Percentiles rank a stretch among this genome's conserved stretches.
Conservation (phyloP, 2,329 filamentous ascomycete genomes). For the Pseudogymnoascus sp. region DNA sequence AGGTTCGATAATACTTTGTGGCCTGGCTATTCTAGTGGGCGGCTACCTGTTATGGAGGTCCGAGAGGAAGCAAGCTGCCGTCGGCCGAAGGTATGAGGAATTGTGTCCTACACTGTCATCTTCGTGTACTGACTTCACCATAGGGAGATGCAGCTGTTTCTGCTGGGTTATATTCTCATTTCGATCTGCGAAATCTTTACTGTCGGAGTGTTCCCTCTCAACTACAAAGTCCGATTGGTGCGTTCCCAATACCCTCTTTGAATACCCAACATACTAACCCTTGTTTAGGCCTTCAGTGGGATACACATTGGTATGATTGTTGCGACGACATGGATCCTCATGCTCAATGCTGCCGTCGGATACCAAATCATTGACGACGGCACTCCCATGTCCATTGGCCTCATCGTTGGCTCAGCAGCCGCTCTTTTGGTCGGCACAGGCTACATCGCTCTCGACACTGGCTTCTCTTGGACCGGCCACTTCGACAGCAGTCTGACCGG, state of each 20-base stretch:
- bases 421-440: slow-evolving; percentile 81
- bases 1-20: slow-evolving; percentile 84
- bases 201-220: slow-evolving; percentile 77
- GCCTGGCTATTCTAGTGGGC: slow-evolving; percentile 62
- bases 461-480: slow-evolving; percentile 72
- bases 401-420: slow-evolving; percentile 63
- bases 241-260: slow-evolving; percentile 26
- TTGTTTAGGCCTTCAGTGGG: slow-evolving; percentile 67
- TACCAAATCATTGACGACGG: slow-evolving; percentile 93
- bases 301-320: slow-evolving; percentile 86
- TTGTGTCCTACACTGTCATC: not conserved
- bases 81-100: slow-evolving; percentile 69
- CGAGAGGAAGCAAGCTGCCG: slow-evolving; percentile 84
- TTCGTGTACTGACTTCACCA: slow-evolving; percentile 33
- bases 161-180: slow-evolving; percentile 76
- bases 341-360: slow-evolving; percentile 86
- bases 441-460: slow-evolving; percentile 92
- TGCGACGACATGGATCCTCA: slow-evolving; percentile 80
- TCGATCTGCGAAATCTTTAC: slow-evolving; percentile 96
- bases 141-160: slow-evolving; percentile 91
- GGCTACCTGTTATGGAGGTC: slow-evolving; percentile 67
- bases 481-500: slow-evolving; percentile 54
- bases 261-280: not conserved
- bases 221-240: slow-evolving; percentile 62
- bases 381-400: slow-evolving; percentile 70